Base-by-base conservation (phyloP, 179 eudicot species). In the Silene coronaria region DNA sequence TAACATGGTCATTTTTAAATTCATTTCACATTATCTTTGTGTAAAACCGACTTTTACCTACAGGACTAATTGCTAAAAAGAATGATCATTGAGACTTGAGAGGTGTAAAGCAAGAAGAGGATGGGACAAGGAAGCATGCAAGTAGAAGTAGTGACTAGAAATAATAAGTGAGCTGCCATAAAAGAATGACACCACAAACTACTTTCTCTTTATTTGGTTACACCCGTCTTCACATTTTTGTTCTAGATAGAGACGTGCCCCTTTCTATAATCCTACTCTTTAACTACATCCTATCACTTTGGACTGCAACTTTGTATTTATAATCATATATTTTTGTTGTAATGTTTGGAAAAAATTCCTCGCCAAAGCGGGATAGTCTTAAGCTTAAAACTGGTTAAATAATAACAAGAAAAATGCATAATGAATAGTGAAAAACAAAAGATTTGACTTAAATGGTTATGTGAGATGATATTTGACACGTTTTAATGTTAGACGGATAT, bases 151-250 rank as follows among this genome's bases (percentile, higher is more conserved):
- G 30, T 38, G 71, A 68, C 19, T 12, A 4, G 3, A 38, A 36
- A 8, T 0, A 30, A n/a, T 19, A 23, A 68, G 0, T 6, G 17
- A 68, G 57, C 9, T 1, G 72, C 57, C 72, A 68, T 68, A 21
- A 26, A 68, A 42, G 72, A 68, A 36, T 67, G 71, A 38, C 53
- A 67, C 71, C 53, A 67, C 17, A 22, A 36, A 67, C 3, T 34
- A 5, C 12, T 34, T 2, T 17, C 32, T 2, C 67, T 61, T 74
- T 10, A 45, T 16, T 74, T 60, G 4, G 58, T 38, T 24, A 73
- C 76, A 74, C 77, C 70, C 70, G 61, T 74, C 70, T 62, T 62
- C 60, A 38, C 64, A 3, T 14, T 23, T 36, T 42, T 69, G 57
- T 69, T 45, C 11, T 8, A 21, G 34, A 30, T 65, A 14, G 19